These are phyloP conservation scores for Pseudogymnoascus sp. DNA, from an alignment of 2,329 filamentous ascomycete species.

Conservation along the genomic window DNA sequence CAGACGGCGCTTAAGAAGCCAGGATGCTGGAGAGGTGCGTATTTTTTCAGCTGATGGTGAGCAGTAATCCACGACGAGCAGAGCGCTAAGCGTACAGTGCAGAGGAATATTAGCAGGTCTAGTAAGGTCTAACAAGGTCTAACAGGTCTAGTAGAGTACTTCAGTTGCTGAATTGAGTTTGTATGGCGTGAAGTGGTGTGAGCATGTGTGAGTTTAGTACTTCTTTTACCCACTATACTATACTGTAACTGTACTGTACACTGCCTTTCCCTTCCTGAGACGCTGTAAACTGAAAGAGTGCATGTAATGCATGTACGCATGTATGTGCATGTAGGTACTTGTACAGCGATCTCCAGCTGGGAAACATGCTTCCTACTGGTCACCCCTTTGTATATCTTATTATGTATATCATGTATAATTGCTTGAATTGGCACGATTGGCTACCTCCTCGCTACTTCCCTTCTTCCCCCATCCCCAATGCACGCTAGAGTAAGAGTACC, in stretches of 20 bases:
- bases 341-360: constrained; percentile 1
- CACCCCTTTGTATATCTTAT: neutral
- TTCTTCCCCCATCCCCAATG: neutral
- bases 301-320: neutral
- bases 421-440: neutral
- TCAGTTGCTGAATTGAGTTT: too few relatives aligned
- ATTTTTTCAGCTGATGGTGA: constrained; percentile 1
- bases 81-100: neutral
- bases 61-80: neutral
- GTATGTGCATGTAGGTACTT: neutral
- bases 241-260: neutral
- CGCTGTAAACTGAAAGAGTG: neutral
- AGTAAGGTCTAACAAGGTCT: neutral
- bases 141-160: too few relatives aligned
- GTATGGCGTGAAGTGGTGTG: too few relatives aligned
- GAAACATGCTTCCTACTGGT: neutral
- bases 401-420: neutral
- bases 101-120: neutral
- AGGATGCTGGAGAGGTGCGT: neutral
- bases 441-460: neutral
- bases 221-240: too few relatives aligned
- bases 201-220: too few relatives aligned
- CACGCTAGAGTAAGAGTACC: constrained; percentile 6
- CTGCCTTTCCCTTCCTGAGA: neutral
- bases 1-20: neutral